Base-by-base conservation (phyloP, 1,284 basidiomycete species). In the Athelia psychrophila region DNA sequence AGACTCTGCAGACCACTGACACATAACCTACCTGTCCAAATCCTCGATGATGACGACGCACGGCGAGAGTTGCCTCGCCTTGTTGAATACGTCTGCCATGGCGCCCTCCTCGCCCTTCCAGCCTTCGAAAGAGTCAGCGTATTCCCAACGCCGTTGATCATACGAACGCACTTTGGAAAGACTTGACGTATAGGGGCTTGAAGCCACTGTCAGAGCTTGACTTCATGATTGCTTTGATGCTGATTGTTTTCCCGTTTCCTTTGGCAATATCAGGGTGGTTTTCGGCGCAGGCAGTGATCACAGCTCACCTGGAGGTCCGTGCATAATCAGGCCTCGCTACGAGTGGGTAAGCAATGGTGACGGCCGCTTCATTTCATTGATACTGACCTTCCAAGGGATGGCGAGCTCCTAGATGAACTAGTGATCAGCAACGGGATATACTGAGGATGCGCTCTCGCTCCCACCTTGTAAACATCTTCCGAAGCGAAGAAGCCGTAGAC, bases 191-290 rank as follows among this genome's bases (percentile, higher is more conserved):
- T 19, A 94, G 76, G 1, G 87, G 81, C 2, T 77, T 76, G 58
- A 83, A 83, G 0, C 83, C 84, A 50, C 72, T 72, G 20, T 73
- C 74, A 57, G 77, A 72, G 52, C 84, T 85, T 0, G 77, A 77
- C 63, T 86, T 88, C 81, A 88, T 86, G 55, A 88, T 78, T 12
- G 76, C 79, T 65, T 92, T 93, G 63, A 93, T 73, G 53, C 79
- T 87, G 66, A 91, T 90, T 0, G 90, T 93, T 69, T 93, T 93
- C 3, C 91, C 91, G 55, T 93, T 93, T 2, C 90, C 89, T 78
- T 64, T 48, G 20, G 54, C 49, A 27, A 25, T 22, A 9, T 4
- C 13, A 45, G 16, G 2, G 23, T 5, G 6, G 13, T 30, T 5
- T 30, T 30, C 13, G 6, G 27, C 5, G 5, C 5, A 6, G 27